Base-by-base conservation (phyloP, 305 asterid genomes). In the Salvia sclarea region DNA sequence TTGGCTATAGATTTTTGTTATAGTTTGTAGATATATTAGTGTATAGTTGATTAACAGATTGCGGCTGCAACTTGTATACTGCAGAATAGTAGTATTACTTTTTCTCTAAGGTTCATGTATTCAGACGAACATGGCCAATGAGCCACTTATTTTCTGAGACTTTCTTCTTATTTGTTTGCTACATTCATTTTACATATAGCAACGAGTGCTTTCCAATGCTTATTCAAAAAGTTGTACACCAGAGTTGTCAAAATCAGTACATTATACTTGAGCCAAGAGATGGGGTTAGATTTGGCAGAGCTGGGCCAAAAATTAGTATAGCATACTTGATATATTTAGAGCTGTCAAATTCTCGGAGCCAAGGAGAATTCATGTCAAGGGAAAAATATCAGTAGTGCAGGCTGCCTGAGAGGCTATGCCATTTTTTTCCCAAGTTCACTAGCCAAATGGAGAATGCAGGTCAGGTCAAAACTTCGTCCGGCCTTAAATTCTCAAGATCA, bases 21-120 rank as follows among this genome's bases (percentile, higher is more conserved):
- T 37, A 8, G 44, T 22, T 17, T 63, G 73, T 60, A 73, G 73
- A 70, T 64, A 72, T 64, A 31, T 66, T 56, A 62, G 21, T 71
- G 75, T 79, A 75, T 47, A 71, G 45, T 31, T 56, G 22, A 14
- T 49, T 20, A 17, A 14, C 61, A 8, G 55, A 20, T 59, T 0
- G 54, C 33, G 61, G 33, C 48, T 48, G 61, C 48, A 64, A 1
- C 24, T 28, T 14, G 21, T 49, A 54, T 60, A 70, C 62, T 37
- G 17, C 20, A 53, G 24, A 41, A 57, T 52, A 72, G 37, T 56
- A 28, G n/a, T n/a, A n/a, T n/a, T n/a, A n/a, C n/a, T n/a, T 25
- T 28, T 3, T 28, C 28, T 58, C 30, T 4, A 14, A 35, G 45
- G 30, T 64, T 54, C 2, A 21, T 70, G 50, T 64, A 47, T 73